Evolutionary conservation across 164 flowering plant species (phyloP), one percentile per base, ranked within the genome.

Genomic region (Pachysandra terminalis): DNA sequence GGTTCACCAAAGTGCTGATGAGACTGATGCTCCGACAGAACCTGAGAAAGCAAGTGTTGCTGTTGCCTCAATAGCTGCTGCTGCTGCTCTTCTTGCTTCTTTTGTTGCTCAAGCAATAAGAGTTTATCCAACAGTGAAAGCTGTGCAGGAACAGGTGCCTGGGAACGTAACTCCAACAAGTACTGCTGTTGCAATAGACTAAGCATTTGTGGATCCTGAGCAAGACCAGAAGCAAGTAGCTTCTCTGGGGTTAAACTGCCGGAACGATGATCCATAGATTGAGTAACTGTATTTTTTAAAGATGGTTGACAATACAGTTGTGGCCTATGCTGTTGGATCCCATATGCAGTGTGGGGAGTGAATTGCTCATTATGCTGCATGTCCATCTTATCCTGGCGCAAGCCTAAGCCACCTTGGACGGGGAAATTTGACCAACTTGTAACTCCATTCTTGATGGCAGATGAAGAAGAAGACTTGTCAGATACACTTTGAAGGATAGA

Each of bases 161-260:
- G 98, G 5, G 93, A 66, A 35, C 86, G 89, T 62, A 82, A 56
- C 78, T 85, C 88, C 57, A 85, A 53, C 74, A 93, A 75, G 70
- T 85, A 82, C 72, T 89, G 93, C 72, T 96, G 91, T 45, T 91
- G 97, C 83, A 93, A 73, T 74, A 93, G 63, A 75, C 71, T 83
- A 22, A 88, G 66, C 56, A 89, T n/a, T 56, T 91, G 96, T 16
- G 89, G 96, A 72, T 93, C 97, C 74, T 88, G 96, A 63, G 86
- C 27, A 17, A 87, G 70, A 62, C 86, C 83, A 58, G 93, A 77
- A 49, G 93, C 64, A 17, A 86, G 77, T 26, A 88, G 70, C 64
- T 84, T 87, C 28, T 95, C 99, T n/a, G 78, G 79, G 9, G 82
- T 61, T 35, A 85, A 67, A 66, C 77, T 68, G 58, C 79, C 75